These are phyloP conservation scores for Petunia axillaris DNA, from an alignment of 257 asterid species.

Conservation along the genomic window DNA sequence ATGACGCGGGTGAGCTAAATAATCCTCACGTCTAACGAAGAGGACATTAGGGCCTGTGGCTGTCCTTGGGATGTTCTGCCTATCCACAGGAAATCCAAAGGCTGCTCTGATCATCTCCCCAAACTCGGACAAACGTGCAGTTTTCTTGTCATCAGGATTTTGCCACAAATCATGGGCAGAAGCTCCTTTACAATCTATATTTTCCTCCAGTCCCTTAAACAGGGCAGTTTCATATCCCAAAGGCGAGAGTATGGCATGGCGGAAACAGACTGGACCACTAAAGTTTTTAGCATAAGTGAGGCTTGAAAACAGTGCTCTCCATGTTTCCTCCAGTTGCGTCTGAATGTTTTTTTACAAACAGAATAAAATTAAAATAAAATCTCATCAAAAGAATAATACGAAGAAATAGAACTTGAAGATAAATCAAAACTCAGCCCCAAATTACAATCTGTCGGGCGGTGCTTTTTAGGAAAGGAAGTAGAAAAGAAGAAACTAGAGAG, in stretches of 20 bases:
- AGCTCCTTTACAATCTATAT: constrained; percentile 69
- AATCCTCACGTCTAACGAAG: constrained; percentile 92
- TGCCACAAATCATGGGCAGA: constrained; percentile 69
- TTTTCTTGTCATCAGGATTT: constrained; percentile 61
- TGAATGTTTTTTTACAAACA: constrained; percentile 32
- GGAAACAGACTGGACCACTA: constrained; percentile 72
- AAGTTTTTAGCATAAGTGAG: constrained; percentile 81
- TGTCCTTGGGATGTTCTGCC: constrained; percentile 42
- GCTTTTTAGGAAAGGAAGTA: no score
- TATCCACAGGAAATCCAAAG: constrained; percentile 69
- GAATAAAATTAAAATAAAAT: not conserved
- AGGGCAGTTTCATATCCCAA: constrained; percentile 92
- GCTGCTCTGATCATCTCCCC: constrained; percentile 96
- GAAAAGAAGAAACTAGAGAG: no score
- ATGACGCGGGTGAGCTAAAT: constrained; percentile 93
- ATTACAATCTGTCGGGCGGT: not conserved
- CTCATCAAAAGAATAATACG: not conserved
- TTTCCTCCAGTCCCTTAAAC: constrained; percentile 74
- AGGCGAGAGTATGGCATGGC: constrained; percentile 85
- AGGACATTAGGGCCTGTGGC: constrained; percentile 63
- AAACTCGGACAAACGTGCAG: constrained; percentile 88
- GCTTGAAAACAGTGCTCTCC: constrained; percentile 86
- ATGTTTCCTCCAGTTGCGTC: constrained; percentile 92
- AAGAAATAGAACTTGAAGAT: constrained; percentile 10
- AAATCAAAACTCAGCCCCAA: not conserved